These are phyloP conservation scores for Galerina sulciceps DNA, from an alignment of 768 basidiomycete genomes.

Conservation along the genomic window DNA sequence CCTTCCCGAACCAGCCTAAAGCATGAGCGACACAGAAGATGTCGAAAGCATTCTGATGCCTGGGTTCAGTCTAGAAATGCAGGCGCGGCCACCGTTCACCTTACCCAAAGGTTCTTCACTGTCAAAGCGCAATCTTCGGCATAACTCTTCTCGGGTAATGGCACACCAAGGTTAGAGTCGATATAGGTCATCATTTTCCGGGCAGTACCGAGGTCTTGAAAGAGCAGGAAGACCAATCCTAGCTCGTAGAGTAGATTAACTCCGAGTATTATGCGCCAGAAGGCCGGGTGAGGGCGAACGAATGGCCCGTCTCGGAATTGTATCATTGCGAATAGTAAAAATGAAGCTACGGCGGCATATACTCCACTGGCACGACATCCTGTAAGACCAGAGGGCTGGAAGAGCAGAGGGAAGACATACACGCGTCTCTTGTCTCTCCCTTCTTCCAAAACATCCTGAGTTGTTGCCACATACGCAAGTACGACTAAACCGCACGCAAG, in stretches of 20 bases:
- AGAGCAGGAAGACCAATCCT: slow-evolving; percentile 81
- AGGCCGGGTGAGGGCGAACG: slow-evolving; percentile 85
- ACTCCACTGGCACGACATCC: slow-evolving; percentile 56
- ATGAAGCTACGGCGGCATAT: slow-evolving; percentile 75
- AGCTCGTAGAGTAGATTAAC: slow-evolving; percentile 86
- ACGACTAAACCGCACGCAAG: slow-evolving; percentile 67
- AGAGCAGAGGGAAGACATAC: slow-evolving; percentile 47
- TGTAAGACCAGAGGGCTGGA: slow-evolving; percentile 3
- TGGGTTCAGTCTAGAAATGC: slow-evolving; percentile 9
- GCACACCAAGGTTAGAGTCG: slow-evolving; percentile 71
- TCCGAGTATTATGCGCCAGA: slow-evolving; percentile 82
- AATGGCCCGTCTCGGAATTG: slow-evolving; percentile 92
- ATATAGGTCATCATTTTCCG: slow-evolving; percentile 78
- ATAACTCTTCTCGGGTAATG: slow-evolving; percentile 85
- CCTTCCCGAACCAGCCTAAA: slow-evolving; percentile 91
- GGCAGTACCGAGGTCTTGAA: slow-evolving; percentile 82
- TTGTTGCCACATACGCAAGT: slow-evolving; percentile 81
- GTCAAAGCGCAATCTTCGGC: slow-evolving; percentile 80
- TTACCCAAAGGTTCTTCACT: slow-evolving; percentile 67
- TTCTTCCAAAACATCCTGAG: slow-evolving; percentile 84
- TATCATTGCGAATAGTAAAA: slow-evolving; percentile 82
- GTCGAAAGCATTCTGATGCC: slow-evolving; percentile 72
- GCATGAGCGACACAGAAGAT: slow-evolving; percentile 88
- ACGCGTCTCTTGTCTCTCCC: slow-evolving; percentile 80
- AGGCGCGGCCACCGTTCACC: slow-evolving; percentile 17